Percentiles rank a stretch among this genome's conserved stretches.
phyloP scores from a whole-genome alignment of 176 grass and related monocot species.

The Poa annua region DNA sequence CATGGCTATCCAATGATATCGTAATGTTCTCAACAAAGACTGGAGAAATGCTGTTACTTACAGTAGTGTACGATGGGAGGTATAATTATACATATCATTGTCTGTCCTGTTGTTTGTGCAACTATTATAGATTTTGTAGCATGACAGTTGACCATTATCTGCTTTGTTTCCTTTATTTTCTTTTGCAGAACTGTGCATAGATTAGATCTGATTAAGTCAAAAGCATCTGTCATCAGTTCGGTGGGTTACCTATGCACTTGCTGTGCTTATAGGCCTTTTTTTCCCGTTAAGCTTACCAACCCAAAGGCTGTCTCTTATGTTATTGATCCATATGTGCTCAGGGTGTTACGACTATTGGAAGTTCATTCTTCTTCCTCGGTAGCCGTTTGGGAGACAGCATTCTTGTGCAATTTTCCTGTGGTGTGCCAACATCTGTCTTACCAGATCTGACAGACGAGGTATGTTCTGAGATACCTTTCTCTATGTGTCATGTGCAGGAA shows the following conservation, averaged over 20 bases:
- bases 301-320: not conserved
- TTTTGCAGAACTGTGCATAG: constrained; percentile 84
- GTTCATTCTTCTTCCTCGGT: constrained; percentile 92
- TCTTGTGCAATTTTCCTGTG: constrained; percentile 89
- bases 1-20: constrained; percentile 87
- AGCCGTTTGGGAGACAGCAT: constrained; percentile 93
- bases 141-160: constrained; percentile 12
- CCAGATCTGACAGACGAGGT: constrained; percentile 72
- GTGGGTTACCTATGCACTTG: constrained; percentile 58
- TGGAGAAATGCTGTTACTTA: constrained; percentile 84
- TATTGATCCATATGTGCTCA: constrained; percentile 45
- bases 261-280: constrained; percentile 29
- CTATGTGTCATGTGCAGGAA: not conserved
- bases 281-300: constrained; percentile 5
- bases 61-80: constrained; percentile 83
- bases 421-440: constrained; percentile 51
- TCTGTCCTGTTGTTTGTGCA: not conserved
- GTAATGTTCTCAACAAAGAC: constrained; percentile 85
- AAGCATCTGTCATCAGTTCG: constrained; percentile 87
- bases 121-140: constrained; percentile 24
- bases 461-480: constrained; percentile 40
- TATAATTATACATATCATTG: constrained; percentile 35
- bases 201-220: constrained; percentile 95
- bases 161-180: constrained; percentile 36
- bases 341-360: constrained; percentile 83